Evolutionary conservation across 176 grass and related monocot species (phyloP).

Genomic region (Pontederia paniculata): DNA sequence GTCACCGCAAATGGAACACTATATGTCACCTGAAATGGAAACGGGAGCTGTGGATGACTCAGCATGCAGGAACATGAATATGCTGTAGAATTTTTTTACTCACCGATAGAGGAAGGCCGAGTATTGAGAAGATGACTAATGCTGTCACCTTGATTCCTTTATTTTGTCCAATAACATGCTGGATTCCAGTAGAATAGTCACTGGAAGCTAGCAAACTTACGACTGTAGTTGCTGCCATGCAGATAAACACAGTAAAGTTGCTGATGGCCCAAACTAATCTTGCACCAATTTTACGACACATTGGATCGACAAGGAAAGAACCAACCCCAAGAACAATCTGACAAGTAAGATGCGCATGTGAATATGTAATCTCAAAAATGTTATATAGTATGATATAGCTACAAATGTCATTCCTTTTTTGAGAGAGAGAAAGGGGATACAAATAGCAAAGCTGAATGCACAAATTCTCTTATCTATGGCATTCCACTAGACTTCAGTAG

Average conservation of each 20-base stretch:
- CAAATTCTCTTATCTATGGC: no score
- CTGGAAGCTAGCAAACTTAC: slow-evolving; percentile 61
- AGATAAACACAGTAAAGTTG: slow-evolving; percentile 88
- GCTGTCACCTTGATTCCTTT: slow-evolving; percentile 45
- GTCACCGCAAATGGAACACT: slow-evolving; percentile 92
- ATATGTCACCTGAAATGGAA: slow-evolving; percentile 59
- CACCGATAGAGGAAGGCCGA: slow-evolving; percentile 86
- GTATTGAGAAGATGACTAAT: slow-evolving; percentile 75
- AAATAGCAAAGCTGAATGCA: no score
- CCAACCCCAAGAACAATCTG: slow-evolving; percentile 89
- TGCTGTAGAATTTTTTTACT: slow-evolving; percentile 9
- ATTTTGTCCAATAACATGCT: slow-evolving; percentile 69
- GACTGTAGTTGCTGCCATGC: slow-evolving; percentile 77
- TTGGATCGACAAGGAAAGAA: slow-evolving; percentile 79
- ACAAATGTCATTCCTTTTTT: no score
- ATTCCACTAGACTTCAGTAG: no score
- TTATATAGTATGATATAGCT: background rate
- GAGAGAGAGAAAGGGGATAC: no score
- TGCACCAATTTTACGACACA: slow-evolving; percentile 70
- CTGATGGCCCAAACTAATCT: slow-evolving; percentile 91
- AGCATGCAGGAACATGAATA: slow-evolving; percentile 3
- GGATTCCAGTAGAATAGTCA: slow-evolving; percentile 37
- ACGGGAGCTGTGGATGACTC: background rate
- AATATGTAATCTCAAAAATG: slow-evolving; percentile 4
- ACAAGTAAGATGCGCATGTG: slow-evolving; percentile 10